Evolutionary conservation across 805 yeast species (phyloP), one percentile per base, ranked within the genome.

Genomic region (Wickerhamomyces chaumierensis): DNA sequence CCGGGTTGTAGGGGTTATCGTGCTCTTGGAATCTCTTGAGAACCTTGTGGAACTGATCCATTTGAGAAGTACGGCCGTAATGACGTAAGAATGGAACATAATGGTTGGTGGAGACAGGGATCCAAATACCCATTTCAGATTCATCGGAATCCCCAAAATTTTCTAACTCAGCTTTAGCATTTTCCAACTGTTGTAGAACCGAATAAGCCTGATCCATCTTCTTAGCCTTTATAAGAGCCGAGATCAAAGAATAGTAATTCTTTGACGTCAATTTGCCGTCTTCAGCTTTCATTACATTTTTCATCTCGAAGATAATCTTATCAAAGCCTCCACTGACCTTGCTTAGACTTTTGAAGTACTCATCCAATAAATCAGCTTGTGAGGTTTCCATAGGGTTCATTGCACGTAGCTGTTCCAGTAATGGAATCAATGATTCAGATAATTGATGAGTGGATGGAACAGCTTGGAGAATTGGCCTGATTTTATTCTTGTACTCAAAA

Each of bases 21-120:
- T 47, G 44, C 2, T 49, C 29, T n/a, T 48, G 43, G 57, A 68
- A 63, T 36, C 56, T 43, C 1, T 46, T 36, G 12, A 67, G 18
- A 6, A 68, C 23, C 1, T 42, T 42, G 17, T 54, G 49, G 13
- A 69, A 56, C 31, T 56, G 52, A 13, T 43, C 42, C 3, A 52
- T 34, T 18, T 51, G 49, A 6, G 56, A 55, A 4, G 41, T 38
- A 18, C 47, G 43, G 11, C 61, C 59, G 31, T 59, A 63, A 36
- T 56, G 48, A 29, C 60, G 60, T 8, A 67, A 49, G 37, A 70
- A 58, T 9, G 61, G 55, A 2, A 66, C 50, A 40, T 68, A 71
- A 34, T 65, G 61, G 41, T 65, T 64, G 0, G 73, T 53, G 31
- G 58, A 60, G 0, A 63, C 64, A 2, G 63, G 54, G 3, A 72